These are phyloP conservation scores for Lunularia cruciata DNA, from an alignment of 225 moss, liverwort and hornwort species.

Conservation along the genomic window DNA sequence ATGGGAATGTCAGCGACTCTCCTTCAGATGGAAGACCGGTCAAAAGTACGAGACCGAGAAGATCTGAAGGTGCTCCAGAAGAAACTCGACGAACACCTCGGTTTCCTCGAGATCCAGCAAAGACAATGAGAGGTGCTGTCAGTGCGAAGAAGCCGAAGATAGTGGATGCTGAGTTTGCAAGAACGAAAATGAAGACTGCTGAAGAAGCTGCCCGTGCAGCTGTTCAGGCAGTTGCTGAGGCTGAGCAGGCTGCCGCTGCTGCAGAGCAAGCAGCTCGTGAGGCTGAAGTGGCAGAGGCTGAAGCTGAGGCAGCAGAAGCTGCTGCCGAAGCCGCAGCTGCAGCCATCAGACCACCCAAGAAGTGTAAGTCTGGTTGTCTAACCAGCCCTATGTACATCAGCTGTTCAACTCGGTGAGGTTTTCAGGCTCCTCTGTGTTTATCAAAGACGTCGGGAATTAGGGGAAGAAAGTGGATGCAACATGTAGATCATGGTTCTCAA, in stretches of 20 bases:
- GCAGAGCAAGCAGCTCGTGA: constrained; percentile 94
- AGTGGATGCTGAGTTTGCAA: constrained; percentile 78
- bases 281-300: constrained; percentile 92
- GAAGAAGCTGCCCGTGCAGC: constrained; percentile 98
- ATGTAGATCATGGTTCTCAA: neutral
- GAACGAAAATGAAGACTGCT: constrained; percentile 79
- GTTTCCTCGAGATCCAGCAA: constrained; percentile 82
- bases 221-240: constrained; percentile 93
- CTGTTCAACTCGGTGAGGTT: neutral
- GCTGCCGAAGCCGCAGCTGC: constrained; percentile 90
- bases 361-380: constrained; percentile 49
- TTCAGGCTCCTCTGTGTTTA: neutral
- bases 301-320: constrained; percentile 94
- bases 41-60: constrained; percentile 62
- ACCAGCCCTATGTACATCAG: constrained; percentile 1
- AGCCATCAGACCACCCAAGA: constrained; percentile 86
- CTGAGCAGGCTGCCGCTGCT: constrained; percentile 90
- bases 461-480: neutral
- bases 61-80: constrained; percentile 72
- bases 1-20: constrained; percentile 58
- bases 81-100: constrained; percentile 78
- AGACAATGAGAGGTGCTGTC: constrained; percentile 68
- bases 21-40: constrained; percentile 60
- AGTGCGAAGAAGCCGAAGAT: constrained; percentile 68
- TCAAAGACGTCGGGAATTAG: neutral